phyloP scores from a whole-genome alignment of 768 basidiomycete species.

The Amylocystis lapponica region DNA sequence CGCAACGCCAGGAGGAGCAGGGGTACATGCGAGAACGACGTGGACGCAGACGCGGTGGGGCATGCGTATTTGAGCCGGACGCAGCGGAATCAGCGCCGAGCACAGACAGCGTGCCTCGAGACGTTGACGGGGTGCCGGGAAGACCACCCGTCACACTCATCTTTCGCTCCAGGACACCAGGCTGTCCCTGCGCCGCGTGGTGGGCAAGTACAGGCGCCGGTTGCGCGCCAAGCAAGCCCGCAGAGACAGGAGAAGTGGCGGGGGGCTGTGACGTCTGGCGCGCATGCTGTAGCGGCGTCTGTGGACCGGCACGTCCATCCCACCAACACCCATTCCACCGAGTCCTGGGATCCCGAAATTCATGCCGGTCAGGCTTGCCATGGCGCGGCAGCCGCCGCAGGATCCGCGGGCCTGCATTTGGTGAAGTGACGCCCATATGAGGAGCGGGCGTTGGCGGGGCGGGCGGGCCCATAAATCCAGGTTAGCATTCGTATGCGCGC shows the following conservation, averaged over 20 bases:
- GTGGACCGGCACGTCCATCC: slow-evolving; percentile 15
- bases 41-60: slow-evolving; percentile 14
- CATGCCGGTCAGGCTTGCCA: slow-evolving; percentile 11
- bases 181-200: no score
- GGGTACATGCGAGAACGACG: slow-evolving; percentile 20
- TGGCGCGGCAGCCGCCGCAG: no score
- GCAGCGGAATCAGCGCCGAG: slow-evolving; percentile 14
- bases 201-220: no score
- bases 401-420: no score
- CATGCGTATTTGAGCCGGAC: slow-evolving; percentile 1
- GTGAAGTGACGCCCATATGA: no score
- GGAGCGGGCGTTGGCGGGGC: no score
- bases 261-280: slow-evolving; percentile 21
- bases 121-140: no score
- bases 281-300: slow-evolving; percentile 15
- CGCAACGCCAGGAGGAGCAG: slow-evolving; percentile 34
- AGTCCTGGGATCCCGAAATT: slow-evolving; percentile 5
- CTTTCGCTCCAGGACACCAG: no score
- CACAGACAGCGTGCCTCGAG: slow-evolving; percentile 9
- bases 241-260: slow-evolving; percentile 14
- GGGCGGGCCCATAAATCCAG: no score
- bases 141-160: no score
- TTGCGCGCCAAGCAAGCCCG: no score
- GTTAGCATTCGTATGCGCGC: no score
- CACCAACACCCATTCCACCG: slow-evolving; percentile 11